Evolutionary conservation across 164 flowering plant species (phyloP), one percentile per base, ranked within the genome.

Genomic region (Vitis amurensis): DNA sequence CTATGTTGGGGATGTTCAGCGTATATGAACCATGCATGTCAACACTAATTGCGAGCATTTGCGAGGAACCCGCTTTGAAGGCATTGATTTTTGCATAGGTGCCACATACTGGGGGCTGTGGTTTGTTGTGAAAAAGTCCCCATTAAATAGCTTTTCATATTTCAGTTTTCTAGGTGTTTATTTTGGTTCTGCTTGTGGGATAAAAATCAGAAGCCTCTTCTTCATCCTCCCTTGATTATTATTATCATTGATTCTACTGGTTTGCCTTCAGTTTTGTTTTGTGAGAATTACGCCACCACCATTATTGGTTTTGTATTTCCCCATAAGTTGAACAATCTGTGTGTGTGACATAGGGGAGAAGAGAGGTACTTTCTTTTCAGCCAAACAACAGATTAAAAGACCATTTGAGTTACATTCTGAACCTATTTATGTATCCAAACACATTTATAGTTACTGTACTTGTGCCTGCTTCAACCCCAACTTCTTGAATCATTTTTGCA

Each of bases 61-160:
- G 61, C 29, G 70, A 61, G 63, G 52, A 60, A 29, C 9, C 50
- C 2, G 29, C 53, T 29, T 71, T 65, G 75, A 76, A 79, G 82
- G 81, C 84, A 71, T 77, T 75, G 29, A 50, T 74, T 81, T 81
- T 82, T 68, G 68, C 70, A 50, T 67, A 66, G 71, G 62, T 78
- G 80, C 84, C 72, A 16, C 73, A 68, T 75, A 74, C 74, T 19
- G 68, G 78, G 79, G 78, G 80, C 66, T 60, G 31, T 61, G 64
- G 61, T 74, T 72, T 68, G 70, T 49, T 55, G 30, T 14, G 59
- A 37, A 53, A 62, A 62, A 29, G 52, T 23, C 74, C 72, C 79
- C 79, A 52, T 64, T 49, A 47, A 23, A 69, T 77, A 66, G 72
- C 49, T 17, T 49, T 49, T 65, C 29, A 13, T 68, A 55, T 68